Evolutionary conservation across 352 stramenopile species (phyloP), one percentile per base, ranked within the genome.

Genomic region (Globisporangium alternatum): DNA sequence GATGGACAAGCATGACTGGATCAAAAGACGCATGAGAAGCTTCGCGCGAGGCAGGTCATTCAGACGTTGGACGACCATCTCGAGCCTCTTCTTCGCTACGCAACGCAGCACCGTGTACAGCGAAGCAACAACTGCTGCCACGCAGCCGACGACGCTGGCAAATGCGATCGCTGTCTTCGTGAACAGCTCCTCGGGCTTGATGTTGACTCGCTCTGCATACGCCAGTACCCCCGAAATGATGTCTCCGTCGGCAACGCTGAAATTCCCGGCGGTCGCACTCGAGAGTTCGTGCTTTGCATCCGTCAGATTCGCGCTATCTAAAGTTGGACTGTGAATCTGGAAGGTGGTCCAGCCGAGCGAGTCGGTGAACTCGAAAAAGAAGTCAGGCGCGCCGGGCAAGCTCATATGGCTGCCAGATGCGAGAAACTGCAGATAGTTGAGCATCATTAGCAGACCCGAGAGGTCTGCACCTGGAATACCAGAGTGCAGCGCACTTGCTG

Each of bases 371-470:
- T 83, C 65, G 54, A 81, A 78, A 58, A 83, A 88, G 44, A 89
- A 89, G 22, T 80, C 66, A 0, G 83, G 83, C 7, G 83, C 83
- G 3, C 62, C 74, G 0, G 83, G 83, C 54, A 91, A 64, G 35
- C 70, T 80, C 43, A 91, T 66, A 51, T 91, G 83, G 56, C 83
- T 89, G 17, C 68, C 76, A 1, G 78, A 86, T 30, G 83, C 79
- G 22, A 91, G 62, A 51, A 91, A 91, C 65, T 91, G 83, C 28
- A 91, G 64, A 31, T 91, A 91, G 56, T 81, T 82, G 60, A 91
- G 68, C 69, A 91, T 74, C 65, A 88, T 78, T 33, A 82, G 75
- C 10, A 91, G 60, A 22, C 68, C 75, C n/a, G 76, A 82, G 21
- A 86, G 22, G 41, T 91, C 83, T 0, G 78, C 73, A 30, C 68